Base-by-base conservation (phyloP, 2,329 filamentous ascomycete genomes). In the Chalara sp. region DNA sequence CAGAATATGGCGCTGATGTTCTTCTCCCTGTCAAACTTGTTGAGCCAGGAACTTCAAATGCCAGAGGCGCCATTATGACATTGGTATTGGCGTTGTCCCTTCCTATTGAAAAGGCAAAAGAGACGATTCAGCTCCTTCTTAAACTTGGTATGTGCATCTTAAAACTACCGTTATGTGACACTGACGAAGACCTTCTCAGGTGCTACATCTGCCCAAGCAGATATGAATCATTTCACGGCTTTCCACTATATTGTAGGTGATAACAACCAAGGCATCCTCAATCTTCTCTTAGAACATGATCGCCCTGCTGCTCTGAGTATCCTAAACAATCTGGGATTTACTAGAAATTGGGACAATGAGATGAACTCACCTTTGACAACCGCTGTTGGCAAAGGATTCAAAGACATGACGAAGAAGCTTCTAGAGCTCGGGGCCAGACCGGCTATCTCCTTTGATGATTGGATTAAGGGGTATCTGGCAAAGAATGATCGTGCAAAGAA, bases 1-100 rank as follows among this genome's bases (percentile, higher is more conserved):
- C 82, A 43, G 76, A 84, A 55, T 93, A 88, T 61, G 89, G 87
- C 6, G 87, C 88, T 5, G 88, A 95, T 65, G 76, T 86, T 1
- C 72, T 91, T 12, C 71, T 89, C 28, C 88, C 89, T 0, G 74
- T 93, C 63, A 91, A 91, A 66, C 51, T 59, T 28, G 45, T 57
- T 5, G 48, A 59, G 4, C 49, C 58, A 33, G 57, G 59, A 10
- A 55, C 46, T 12, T 67, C 75, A 50, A 66, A 70, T 1, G 60
- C 76, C 50, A 75, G 74, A 45, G 69, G 71, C 1, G 86, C 83
- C 0, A 83, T 92, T 43, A 71, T 93, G 46, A 86, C 83, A 0
- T 69, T 92, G 6, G 76, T 81, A 1, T 72, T 95, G n/a, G 79
- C 85, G 1, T 68, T 88, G 31, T 70, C 76, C 8, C 76, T 91